Evolutionary conservation across 768 basidiomycete genomes (phyloP).

Genomic region (Lactarius sanguifluus): DNA sequence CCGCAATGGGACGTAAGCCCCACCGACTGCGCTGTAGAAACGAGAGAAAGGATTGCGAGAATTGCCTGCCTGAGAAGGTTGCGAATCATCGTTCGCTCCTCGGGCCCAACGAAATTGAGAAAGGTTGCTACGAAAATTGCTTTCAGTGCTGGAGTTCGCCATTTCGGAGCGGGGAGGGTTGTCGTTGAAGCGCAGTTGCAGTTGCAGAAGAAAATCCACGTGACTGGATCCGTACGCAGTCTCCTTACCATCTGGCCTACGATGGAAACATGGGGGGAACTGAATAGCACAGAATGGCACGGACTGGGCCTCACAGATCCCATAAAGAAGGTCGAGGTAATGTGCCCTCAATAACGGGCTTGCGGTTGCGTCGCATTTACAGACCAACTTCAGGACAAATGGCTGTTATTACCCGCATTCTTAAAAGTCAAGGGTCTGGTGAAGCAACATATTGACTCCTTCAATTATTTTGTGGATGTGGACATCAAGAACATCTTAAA

Average conservation of each 20-base stretch:
- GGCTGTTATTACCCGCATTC: conserved; percentile 95
- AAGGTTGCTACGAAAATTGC: conserved; percentile 69
- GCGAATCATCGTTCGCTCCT: conserved; percentile 69
- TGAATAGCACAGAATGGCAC: conserved; percentile 60
- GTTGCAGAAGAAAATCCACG: not conserved
- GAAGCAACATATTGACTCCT: conserved; percentile 98
- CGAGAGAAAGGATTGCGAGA: conserved; percentile 69
- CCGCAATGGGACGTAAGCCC: conserved; percentile 85
- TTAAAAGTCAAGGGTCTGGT: conserved; percentile 97
- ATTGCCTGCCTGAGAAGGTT: conserved; percentile 37
- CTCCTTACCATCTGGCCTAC: not conserved
- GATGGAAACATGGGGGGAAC: conserved; percentile 56
- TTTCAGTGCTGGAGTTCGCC: conserved; percentile 43
- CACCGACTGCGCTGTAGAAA: conserved; percentile 83
- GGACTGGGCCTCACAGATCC: conserved; percentile 85
- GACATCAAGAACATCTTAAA: conserved; percentile 97
- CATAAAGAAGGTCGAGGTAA: conserved; percentile 85
- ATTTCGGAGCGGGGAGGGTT: not conserved
- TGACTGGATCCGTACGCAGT: not conserved
- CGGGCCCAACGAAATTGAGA: conserved; percentile 88
- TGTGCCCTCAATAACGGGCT: conserved; percentile 33
- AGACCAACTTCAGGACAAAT: conserved; percentile 76
- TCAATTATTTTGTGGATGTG: conserved; percentile 97
- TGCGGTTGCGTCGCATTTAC: not conserved
- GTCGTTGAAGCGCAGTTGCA: not conserved